Base-by-base conservation (phyloP, 495 filamentous ascomycete species). In the Filosporella fistucella region DNA sequence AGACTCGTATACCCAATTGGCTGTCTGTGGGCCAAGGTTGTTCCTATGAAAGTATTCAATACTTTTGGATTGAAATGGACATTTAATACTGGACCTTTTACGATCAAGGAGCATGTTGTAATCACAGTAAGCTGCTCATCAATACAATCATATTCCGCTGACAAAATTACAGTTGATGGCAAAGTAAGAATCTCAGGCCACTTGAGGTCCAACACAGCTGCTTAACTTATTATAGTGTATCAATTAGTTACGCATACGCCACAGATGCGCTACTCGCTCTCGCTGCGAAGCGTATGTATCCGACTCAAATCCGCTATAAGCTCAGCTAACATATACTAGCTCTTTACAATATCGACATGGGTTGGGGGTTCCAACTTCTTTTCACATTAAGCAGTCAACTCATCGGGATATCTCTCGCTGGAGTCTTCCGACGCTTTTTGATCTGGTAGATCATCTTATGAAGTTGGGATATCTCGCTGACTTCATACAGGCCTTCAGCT, bases 51-150 rank as follows among this genome's bases (percentile, higher is more conserved):
- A 22, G 58, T 71, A 18, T 69, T 79, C 57, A 68, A 48, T 29
- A 58, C 79, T 17, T 79, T 84, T 47, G 82, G 83, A 8, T 25
- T 70, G 23, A 56, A 68, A 18, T 77, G 70, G 58, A 75, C 70
- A 26, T 52, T 86, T 23, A 88, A 88, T 50, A 82, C 82, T 7
- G 81, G 85, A 12, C 82, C 78, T 25, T 89, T 89, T 66, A 89
- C 86, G 57, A 78, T 86, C 61, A 89, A 89, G 59, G 84, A 88
- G 57, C 85, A 89, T 68, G 74, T 81, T 6, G 68, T 89, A 49
- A 85, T 89, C 53, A 81, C 82, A 3, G 80, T 88, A 52, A 89
- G 88, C 82, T 72, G 74, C n/a, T n/a, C n/a, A n/a, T n/a, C n/a
- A n/a, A n/a, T n/a, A n/a, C n/a, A n/a, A n/a, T n/a, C n/a, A n/a